phyloP scores from a whole-genome alignment of 352 stramenopile species.

The Sclerospora graminicola region DNA sequence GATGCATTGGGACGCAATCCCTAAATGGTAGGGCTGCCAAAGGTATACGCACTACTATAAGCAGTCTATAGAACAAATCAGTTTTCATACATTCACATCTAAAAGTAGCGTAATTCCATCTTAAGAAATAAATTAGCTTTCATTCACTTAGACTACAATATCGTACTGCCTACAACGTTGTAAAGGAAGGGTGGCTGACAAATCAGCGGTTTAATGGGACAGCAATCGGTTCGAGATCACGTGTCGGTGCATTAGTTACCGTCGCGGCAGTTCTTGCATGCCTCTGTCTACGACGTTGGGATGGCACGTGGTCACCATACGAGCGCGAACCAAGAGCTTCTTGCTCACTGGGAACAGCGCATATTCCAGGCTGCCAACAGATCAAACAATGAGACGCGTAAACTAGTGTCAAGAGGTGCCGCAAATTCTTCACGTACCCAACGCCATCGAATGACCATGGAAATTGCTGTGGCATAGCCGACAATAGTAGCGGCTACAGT shows the following conservation, averaged over 20 bases:
- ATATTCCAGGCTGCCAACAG: conserved; percentile 52
- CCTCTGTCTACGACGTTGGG: conserved; percentile 11
- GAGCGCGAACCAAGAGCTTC: conserved; percentile 24
- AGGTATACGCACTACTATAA: no score
- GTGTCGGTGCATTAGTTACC: conserved; percentile 3
- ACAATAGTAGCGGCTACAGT: conserved; percentile 55
- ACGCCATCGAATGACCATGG: conserved; percentile 68
- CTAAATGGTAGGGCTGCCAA: no score
- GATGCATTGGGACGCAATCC: no score
- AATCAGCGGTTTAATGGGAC: conserved; percentile 21
- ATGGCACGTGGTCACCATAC: conserved; percentile 14
- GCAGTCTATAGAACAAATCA: no score
- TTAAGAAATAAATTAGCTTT: conserved; percentile 20
- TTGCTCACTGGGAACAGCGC: conserved; percentile 63
- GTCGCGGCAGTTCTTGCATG: conserved; percentile 10
- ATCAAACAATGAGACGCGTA: neutral
- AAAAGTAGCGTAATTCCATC: no score
- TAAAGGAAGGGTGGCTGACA: neutral
- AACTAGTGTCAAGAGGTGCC: conserved; percentile 3
- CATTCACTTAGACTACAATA: neutral
- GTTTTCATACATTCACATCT: no score
- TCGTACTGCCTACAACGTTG: neutral
- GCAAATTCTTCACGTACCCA: conserved; percentile 27
- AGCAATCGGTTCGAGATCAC: conserved; percentile 14
- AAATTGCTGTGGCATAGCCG: conserved; percentile 51